Evolutionary conservation across 352 stramenopile species (phyloP).

Genomic region (Phytophthora lateralis): DNA sequence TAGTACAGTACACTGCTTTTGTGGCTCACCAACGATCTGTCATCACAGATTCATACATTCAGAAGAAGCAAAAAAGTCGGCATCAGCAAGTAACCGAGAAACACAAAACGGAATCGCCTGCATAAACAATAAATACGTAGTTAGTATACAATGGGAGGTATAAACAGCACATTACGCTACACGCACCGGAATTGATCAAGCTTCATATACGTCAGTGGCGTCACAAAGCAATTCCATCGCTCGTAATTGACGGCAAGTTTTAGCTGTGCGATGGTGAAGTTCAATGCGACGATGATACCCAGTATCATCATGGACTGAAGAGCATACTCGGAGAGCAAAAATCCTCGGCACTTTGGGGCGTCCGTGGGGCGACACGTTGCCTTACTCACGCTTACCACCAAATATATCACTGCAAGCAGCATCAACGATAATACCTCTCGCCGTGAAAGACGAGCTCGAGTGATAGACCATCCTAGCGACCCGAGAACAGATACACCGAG

Average conservation of each 20-base stretch:
- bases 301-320: conserved; percentile 73
- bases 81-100: conserved; percentile 59
- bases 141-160: not conserved
- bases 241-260: conserved; percentile 48
- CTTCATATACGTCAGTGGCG: conserved; percentile 70
- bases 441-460: conserved; percentile 44
- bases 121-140: not conserved
- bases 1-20: not conserved
- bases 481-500: conserved; percentile 52
- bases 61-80: conserved; percentile 64
- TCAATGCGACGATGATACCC: conserved; percentile 67
- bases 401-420: conserved; percentile 47
- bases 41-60: conserved; percentile 34
- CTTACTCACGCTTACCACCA: conserved; percentile 48
- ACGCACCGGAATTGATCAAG: conserved; percentile 72
- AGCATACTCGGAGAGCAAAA: conserved; percentile 69
- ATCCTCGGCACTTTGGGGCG: conserved; percentile 53
- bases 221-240: conserved; percentile 64
- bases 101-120: conserved; percentile 64
- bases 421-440: conserved; percentile 47
- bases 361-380: conserved; percentile 47
- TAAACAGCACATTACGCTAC: not conserved
- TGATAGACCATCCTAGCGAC: conserved; percentile 72
- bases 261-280: conserved; percentile 69
- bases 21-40: not conserved